Percentiles rank a stretch among this genome's conserved stretches.
phyloP scores from a whole-genome alignment of 108 stramenopile genomes.

The Ochromonas danica region DNA sequence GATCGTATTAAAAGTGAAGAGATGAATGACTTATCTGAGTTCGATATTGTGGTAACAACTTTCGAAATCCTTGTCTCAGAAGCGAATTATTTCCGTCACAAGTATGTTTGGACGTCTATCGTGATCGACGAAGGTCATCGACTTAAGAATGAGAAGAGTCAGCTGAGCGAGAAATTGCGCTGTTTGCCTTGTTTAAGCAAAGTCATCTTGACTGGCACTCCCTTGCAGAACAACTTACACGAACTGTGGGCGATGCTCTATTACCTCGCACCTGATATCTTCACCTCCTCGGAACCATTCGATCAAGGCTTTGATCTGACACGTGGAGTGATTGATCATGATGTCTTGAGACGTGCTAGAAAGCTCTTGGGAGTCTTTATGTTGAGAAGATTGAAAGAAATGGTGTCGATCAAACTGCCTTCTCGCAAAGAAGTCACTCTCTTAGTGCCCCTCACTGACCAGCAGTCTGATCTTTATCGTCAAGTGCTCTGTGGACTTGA shows the following conservation, averaged over 20 bases:
- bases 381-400: constrained; percentile 77
- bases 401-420: constrained; percentile 77
- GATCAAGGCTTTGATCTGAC: constrained; percentile 34
- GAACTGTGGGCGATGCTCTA: constrained; percentile 57
- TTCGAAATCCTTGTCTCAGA: constrained; percentile 53
- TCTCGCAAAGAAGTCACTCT: constrained; percentile 43
- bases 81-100: constrained; percentile 36
- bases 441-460: neutral
- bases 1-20: constrained; percentile 39
- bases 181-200: constrained; percentile 8
- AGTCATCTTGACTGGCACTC: constrained; percentile 38
- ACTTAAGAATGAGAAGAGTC: constrained; percentile 53
- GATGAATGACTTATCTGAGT: constrained; percentile 44
- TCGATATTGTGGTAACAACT: constrained; percentile 56
- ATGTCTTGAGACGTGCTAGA: constrained; percentile 42
- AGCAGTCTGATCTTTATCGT: neutral
- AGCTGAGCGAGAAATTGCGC: constrained; percentile 51
- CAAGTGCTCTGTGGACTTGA: constrained; percentile 9
- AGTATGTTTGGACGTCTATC: constrained; percentile 48
- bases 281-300: constrained; percentile 44
- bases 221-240: constrained; percentile 49
- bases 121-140: constrained; percentile 59
- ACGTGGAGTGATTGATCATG: constrained; percentile 35
- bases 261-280: constrained; percentile 53
- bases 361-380: constrained; percentile 85